Conservation (phyloP, 306 rosid species). For the Potentilla sterilis region DNA sequence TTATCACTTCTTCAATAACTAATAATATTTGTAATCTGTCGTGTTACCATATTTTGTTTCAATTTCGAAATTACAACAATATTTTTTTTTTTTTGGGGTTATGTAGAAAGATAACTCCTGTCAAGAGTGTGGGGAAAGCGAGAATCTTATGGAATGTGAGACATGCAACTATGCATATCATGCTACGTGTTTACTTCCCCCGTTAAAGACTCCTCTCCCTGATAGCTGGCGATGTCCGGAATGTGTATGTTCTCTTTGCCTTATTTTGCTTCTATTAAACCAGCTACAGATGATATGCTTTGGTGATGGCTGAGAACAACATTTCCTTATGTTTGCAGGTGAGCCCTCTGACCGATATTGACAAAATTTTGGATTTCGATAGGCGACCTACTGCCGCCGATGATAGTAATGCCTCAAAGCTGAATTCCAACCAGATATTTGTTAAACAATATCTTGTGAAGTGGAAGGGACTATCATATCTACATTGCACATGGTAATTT, state of each 20-base stretch:
- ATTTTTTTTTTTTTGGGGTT: not conserved
- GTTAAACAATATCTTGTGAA: conserved; percentile 96
- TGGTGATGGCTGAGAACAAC: conserved; percentile 22
- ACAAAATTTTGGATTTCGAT: conserved; percentile 85
- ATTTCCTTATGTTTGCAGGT: conserved; percentile 55
- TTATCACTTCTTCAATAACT: not conserved
- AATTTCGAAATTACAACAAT: not conserved
- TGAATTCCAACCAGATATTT: conserved; percentile 77
- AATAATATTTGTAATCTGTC: not conserved
- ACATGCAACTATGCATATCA: conserved; percentile 88
- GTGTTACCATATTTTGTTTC: not conserved
- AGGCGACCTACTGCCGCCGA: conserved; percentile 89
- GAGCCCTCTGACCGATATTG: conserved; percentile 89
- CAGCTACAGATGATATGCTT: conserved; percentile 15
- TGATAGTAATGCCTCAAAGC: conserved; percentile 68
- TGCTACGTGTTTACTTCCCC: conserved; percentile 82
- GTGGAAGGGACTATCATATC: conserved; percentile 93
- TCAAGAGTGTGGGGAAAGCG: conserved; percentile 92
- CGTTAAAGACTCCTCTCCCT: conserved; percentile 60
- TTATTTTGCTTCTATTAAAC: conserved; percentile 14
- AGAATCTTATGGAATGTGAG: conserved; percentile 69
- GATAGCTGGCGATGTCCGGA: conserved; percentile 94
- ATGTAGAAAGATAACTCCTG: conserved; percentile 83
- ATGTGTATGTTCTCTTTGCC: conserved; percentile 64
- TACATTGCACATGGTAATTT: conserved; percentile 87